Evolutionary conservation across 2,329 filamentous ascomycete species (phyloP), one percentile per base, ranked within the genome.

Genomic region (Fusarium secorum): DNA sequence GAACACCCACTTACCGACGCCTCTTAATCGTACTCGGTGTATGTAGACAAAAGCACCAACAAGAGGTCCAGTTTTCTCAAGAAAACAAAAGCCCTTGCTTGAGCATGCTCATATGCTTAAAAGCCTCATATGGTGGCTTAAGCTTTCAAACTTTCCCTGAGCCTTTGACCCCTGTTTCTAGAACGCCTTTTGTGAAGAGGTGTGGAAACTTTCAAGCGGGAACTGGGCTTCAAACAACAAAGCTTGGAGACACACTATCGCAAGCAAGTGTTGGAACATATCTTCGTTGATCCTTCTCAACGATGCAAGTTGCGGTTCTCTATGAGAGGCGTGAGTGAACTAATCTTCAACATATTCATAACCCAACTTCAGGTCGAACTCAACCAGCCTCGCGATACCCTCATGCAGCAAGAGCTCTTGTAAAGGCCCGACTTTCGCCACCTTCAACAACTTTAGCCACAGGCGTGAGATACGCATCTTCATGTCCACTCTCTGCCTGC

Each of bases 381-480:
- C 46, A 33, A 20, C 30, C 30, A 49, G 28, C 46, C 30, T 49
- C n/a, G n/a, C 26, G 20, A 38, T 36, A 39, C 20, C 22, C 33
- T 49, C 30, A 71, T 53, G 55, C 79, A 48, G 74, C 75, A 55
- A 89, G 79, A 13, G 84, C 85, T 64, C 74, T 82, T 73, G 85
- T 67, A 74, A 90, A 91, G 1, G 84, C 83, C 45, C 78, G 76
- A 61, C 85, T 87, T 78, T 90, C 88, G 59, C 81, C 83, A 0
- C 88, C 88, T 64, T 90, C 83, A 0, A 81, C 80, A 20, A 90
- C 87, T 76, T 89, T 89, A 11, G 85, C 87, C 45, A 90, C 79
- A 2, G 87, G 86, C 11, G 82, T 85, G 52, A 85, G 77, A 71
- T 84, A 78, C 11, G 81, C 78, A 26, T 81, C 78, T 26, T 76